Conservation (phyloP, 2,329 filamentous ascomycete species). For the Penicillium sclerotigenum region DNA sequence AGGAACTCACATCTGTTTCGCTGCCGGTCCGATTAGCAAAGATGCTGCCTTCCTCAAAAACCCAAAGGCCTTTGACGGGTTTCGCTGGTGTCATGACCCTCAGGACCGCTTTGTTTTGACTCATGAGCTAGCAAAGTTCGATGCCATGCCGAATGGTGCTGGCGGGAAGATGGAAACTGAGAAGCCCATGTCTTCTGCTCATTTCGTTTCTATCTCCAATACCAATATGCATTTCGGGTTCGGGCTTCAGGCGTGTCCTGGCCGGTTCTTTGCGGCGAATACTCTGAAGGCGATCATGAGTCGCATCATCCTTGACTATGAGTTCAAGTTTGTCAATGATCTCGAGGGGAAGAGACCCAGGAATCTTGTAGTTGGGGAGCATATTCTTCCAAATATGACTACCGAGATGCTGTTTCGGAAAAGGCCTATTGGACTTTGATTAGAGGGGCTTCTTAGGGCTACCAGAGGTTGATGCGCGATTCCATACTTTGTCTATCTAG, state of each 20-base stretch:
- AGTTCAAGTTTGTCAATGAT: constrained; percentile 26
- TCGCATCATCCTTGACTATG: constrained; percentile 29
- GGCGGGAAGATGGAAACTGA: background rate
- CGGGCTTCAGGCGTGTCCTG: constrained; percentile 27
- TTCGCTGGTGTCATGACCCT: constrained; percentile 28
- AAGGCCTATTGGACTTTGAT: constrained; percentile 9
- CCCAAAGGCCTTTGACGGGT: constrained; percentile 25
- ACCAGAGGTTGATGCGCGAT: background rate
- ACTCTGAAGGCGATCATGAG: constrained; percentile 29
- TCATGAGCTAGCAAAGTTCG: background rate
- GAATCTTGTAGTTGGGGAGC: constrained; percentile 29
- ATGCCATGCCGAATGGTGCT: background rate
- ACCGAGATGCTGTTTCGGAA: constrained; percentile 25
- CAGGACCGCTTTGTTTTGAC: constrained; percentile 10
- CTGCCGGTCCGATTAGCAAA: constrained; percentile 29
- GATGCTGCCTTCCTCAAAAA: constrained; percentile 23
- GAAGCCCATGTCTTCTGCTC: constrained; percentile 1
- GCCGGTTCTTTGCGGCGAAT: constrained; percentile 23
- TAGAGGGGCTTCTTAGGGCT: background rate
- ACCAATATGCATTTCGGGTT: constrained; percentile 30
- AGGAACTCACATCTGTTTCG: constrained; percentile 30
- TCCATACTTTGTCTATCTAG: background rate
- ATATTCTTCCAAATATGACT: constrained; percentile 27
- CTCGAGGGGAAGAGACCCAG: constrained; percentile 16
- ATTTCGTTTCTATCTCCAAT: constrained; percentile 19